Evolutionary conservation across 192 early-diverging fungal genomes (phyloP), one percentile per base, ranked within the genome.

Genomic region (Gamsiella multidivaricata): DNA sequence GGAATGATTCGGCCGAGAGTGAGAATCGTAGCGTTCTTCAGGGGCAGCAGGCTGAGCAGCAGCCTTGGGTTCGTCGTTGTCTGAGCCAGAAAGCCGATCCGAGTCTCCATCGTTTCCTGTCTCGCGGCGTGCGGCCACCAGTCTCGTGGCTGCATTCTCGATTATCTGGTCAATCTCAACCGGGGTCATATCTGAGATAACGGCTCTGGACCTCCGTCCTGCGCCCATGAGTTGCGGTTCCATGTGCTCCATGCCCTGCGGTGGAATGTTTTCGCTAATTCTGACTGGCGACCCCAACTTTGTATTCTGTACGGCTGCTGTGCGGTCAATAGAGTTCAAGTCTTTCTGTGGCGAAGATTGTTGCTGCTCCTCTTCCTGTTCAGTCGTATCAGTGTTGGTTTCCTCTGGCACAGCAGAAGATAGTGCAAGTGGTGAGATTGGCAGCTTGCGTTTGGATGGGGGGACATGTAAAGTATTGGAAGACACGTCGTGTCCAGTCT

Each of bases 401-500:
- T 67, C 59, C 3, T 54, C 58, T 14, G 51, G 42, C 29, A 50
- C 29, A n/a, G 25, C n/a, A 23, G 58, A 54, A 5, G n/a, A 41
- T 2, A 55, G 49, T 4, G 72, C 72, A 3, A 76, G 53, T 18
- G 72, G 72, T 25, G 72, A 76, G 22, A 76, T 76, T 18, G 72
- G 72, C 2, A 76, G 41, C 8, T 54, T 76, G n/a, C 72, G 31
- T 32, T 62, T 47, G 8, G 23, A 1, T 15, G 32, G 33, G 12
- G 17, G 34, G 22, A 5, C 25, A 47, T 22, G 39, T 15, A 14
- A 10, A 34, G 32, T 20, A 23, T 17, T 20, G 20, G 29, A 12
- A 5, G 32, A 17, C 10, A 15, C 23, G 3, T 64, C 67, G 12
- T 15, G n/a, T 51, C 52, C 39, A 26, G 49, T 2, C 6, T 18